phyloP scores from a whole-genome alignment of 1,139 yeast genomes.

The Pichia norvegensis region DNA sequence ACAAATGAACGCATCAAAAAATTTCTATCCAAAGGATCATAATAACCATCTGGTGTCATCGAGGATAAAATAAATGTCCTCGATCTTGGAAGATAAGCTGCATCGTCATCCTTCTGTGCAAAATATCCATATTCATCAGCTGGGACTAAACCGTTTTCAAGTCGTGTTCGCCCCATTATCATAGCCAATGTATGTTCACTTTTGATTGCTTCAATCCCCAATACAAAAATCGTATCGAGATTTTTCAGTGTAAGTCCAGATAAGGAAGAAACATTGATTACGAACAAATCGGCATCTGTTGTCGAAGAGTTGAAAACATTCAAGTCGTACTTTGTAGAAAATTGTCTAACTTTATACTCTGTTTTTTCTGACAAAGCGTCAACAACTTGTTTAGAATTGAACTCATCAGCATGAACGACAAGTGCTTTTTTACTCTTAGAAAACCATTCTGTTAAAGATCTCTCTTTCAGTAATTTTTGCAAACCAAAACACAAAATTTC shows the following conservation, averaged over 20 bases:
- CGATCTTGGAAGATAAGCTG: conserved; percentile 2
- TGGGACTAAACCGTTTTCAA: conserved; percentile 17
- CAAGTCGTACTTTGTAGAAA: conserved; percentile 13
- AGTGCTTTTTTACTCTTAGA: conserved; percentile 12
- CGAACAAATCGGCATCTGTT: conserved; percentile 16
- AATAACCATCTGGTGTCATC: conserved; percentile 18
- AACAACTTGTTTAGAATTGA: conserved; percentile 15
- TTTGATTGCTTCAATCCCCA: conserved; percentile 27
- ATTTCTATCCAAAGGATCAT: conserved; percentile 23
- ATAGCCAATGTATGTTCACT: conserved; percentile 17
- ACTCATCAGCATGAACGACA: conserved; percentile 25
- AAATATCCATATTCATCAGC: conserved; percentile 14
- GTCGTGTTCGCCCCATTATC: conserved; percentile 24
- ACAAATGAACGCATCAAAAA: conserved; percentile 25
- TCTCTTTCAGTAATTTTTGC: conserved; percentile 17
- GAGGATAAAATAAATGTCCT: conserved; percentile 18
- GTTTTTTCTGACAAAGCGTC: conserved; percentile 12
- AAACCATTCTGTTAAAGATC: conserved; percentile 3
- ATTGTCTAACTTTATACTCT: conserved; percentile 7
- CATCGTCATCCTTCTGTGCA: conserved; percentile 9
- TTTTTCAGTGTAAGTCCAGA: conserved; percentile 24
- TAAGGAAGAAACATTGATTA: conserved; percentile 20
- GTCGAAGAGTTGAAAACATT: conserved; percentile 10
- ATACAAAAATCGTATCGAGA: conserved; percentile 21
- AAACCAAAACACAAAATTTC: conserved; percentile 21